A percentile compares a stretch with the other conserved stretches of the same genome.
phyloP scores from a whole-genome alignment of 345 rosid genomes.

The Isatis tinctoria region DNA sequence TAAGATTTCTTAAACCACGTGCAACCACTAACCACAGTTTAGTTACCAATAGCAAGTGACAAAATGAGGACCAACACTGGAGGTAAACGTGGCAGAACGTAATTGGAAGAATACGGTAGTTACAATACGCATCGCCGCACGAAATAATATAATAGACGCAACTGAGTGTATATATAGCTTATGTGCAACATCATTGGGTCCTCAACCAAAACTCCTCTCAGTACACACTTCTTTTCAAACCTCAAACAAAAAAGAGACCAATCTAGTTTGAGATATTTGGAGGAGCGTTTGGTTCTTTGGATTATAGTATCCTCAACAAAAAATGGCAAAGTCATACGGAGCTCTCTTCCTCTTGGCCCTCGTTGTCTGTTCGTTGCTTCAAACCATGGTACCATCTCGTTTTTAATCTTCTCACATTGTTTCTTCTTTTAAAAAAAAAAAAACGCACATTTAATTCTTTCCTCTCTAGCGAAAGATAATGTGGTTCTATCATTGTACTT shows the following conservation, averaged over 20 bases:
- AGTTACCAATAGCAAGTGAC: constrained; percentile 7
- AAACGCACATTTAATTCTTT: background rate
- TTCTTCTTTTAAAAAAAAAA: background rate
- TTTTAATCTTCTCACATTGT: background rate
- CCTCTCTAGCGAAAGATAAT: background rate
- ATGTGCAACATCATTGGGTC: constrained; percentile 27
- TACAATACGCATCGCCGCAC: background rate
- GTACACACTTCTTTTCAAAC: constrained; percentile 1
- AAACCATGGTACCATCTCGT: constrained; percentile 45
- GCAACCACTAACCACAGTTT: constrained; percentile 13
- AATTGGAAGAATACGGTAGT: background rate
- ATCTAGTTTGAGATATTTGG: constrained; percentile 21
- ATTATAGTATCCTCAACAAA: background rate
- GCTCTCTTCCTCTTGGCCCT: constrained; percentile 52
- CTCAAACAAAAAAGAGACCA: constrained; percentile 11
- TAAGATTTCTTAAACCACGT: constrained; percentile 11
- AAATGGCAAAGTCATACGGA: constrained; percentile 50
- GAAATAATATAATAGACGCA: constrained; percentile 1
- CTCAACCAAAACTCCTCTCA: constrained; percentile 34
- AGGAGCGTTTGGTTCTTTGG: constrained; percentile 34
- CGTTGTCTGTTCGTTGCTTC: constrained; percentile 62
- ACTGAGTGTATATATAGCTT: constrained; percentile 37
- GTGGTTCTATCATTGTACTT: background rate
- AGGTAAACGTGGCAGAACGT: background rate
- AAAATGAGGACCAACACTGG: background rate